Conservation (phyloP, 768 basidiomycete species). For the Termitomyces sp. region DNA sequence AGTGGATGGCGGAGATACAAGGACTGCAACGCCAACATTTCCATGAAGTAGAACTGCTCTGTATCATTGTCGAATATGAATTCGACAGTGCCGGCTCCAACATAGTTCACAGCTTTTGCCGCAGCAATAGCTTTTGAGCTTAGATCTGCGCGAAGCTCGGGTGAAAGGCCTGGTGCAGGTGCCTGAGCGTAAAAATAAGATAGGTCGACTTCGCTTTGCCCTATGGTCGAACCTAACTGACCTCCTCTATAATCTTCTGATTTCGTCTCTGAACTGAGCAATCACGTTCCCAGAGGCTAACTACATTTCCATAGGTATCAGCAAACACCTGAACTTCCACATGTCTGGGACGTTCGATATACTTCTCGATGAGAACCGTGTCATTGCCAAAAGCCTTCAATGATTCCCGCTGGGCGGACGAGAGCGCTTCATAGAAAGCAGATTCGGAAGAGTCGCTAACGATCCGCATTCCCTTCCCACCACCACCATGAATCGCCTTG, state of each 20-base stretch:
- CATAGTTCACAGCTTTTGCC: constrained; percentile 88
- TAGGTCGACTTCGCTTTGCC: not conserved
- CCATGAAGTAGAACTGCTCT: constrained; percentile 88
- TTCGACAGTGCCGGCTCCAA: constrained; percentile 92
- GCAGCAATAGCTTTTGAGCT: constrained; percentile 87
- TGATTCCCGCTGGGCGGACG: constrained; percentile 87
- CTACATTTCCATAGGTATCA: constrained; percentile 69
- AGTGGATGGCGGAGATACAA: not conserved
- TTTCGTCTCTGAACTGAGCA: constrained; percentile 89
- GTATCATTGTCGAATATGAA: constrained; percentile 96
- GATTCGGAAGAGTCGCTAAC: constrained; percentile 50
- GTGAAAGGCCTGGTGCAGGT: constrained; percentile 82
- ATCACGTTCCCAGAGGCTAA: constrained; percentile 96
- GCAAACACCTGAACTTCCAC: constrained; percentile 96
- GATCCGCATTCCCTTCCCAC: constrained; percentile 93
- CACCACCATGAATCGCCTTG: constrained; percentile 95
- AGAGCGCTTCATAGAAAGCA: constrained; percentile 75
- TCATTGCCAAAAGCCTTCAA: constrained; percentile 84
- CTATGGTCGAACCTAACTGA: constrained; percentile 16
- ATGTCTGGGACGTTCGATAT: constrained; percentile 80
- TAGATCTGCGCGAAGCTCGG: constrained; percentile 74
- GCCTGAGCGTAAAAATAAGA: constrained; percentile 42
- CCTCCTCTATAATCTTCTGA: constrained; percentile 95
- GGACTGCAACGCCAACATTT: constrained; percentile 54
- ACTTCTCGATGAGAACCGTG: constrained; percentile 84